Conservation (phyloP, 768 basidiomycete genomes). For the Hypholoma sublateritium region DNA sequence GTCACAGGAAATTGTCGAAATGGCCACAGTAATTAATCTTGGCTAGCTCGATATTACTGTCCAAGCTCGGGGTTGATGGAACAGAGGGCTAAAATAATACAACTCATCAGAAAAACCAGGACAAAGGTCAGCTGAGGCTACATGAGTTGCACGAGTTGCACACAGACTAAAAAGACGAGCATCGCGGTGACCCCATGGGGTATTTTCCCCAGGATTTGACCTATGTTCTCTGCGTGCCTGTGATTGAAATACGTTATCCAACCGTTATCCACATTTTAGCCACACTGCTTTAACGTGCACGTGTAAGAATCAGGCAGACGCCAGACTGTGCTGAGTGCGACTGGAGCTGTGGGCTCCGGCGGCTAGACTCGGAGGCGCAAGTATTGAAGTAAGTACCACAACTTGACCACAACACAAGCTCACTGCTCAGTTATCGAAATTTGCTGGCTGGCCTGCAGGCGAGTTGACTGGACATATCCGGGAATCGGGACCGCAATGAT, state of each 20-base stretch:
- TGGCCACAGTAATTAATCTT: conserved; percentile 7
- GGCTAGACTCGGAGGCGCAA: no score
- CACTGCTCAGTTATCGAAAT: background rate
- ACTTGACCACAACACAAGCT: no score
- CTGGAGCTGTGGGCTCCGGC: no score
- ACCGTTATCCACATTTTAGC: background rate
- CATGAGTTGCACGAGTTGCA: background rate
- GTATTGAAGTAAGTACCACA: no score
- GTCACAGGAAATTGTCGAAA: background rate
- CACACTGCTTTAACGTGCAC: background rate
- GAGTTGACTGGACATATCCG: background rate
- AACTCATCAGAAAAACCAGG: background rate
- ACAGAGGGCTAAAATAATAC: conserved; percentile 7
- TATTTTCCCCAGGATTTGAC: conserved; percentile 3
- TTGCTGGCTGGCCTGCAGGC: background rate
- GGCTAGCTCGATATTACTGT: background rate
- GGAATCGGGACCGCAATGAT: background rate
- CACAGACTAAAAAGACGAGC: background rate
- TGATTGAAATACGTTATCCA: conserved; percentile 6
- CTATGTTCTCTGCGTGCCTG: conserved; percentile 3
- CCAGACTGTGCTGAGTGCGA: no score
- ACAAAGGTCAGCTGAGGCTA: conserved; percentile 4
- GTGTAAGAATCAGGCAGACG: background rate
- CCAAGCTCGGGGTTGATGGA: conserved; percentile 1
- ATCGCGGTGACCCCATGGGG: conserved; percentile 7